A percentile compares a stretch with the other conserved stretches of the same genome.
phyloP scores from a whole-genome alignment of 2,329 filamentous ascomycete species.

The Phaeosphaeria sp. region DNA sequence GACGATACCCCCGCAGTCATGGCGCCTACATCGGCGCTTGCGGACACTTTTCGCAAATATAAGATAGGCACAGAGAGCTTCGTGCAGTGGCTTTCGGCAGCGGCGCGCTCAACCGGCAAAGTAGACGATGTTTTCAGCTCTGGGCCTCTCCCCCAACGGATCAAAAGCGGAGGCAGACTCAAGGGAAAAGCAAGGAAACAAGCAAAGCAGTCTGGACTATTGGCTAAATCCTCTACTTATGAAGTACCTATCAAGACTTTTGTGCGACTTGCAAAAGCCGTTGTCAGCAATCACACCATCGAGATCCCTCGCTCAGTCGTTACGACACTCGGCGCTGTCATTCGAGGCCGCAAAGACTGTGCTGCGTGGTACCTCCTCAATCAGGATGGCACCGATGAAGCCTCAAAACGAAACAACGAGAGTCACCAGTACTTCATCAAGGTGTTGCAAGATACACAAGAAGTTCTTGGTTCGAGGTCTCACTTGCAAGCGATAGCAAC shows the following conservation, averaged over 20 bases:
- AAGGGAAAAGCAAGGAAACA: conserved; percentile 6
- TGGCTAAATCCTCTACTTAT: not conserved
- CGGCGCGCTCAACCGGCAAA: conserved; percentile 1
- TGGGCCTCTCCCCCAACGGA: not conserved
- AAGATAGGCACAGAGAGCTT: conserved; percentile 1
- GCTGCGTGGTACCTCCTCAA: conserved; percentile 1
- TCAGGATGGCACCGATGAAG: not conserved
- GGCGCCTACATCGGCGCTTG: not conserved
- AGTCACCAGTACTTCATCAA: conserved; percentile 8
- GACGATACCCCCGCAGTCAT: not conserved
- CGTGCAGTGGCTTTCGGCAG: not conserved
- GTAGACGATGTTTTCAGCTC: not conserved
- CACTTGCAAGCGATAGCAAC: not conserved
- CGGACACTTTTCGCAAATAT: conserved; percentile 2
- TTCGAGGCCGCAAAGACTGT: conserved; percentile 7
- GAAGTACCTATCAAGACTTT: conserved; percentile 1
- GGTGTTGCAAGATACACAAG: not conserved
- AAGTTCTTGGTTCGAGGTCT: not conserved
- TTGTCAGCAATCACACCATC: not conserved
- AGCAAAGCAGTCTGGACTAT: not conserved
- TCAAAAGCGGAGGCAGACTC: not conserved
- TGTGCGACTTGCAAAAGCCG: conserved; percentile 4
- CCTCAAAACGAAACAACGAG: not conserved
- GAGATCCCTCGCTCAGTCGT: conserved; percentile 1
- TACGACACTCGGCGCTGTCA: conserved; percentile 6